Base-by-base conservation (phyloP, 192 early-diverging fungal species). In the Mortierella alpina region DNA sequence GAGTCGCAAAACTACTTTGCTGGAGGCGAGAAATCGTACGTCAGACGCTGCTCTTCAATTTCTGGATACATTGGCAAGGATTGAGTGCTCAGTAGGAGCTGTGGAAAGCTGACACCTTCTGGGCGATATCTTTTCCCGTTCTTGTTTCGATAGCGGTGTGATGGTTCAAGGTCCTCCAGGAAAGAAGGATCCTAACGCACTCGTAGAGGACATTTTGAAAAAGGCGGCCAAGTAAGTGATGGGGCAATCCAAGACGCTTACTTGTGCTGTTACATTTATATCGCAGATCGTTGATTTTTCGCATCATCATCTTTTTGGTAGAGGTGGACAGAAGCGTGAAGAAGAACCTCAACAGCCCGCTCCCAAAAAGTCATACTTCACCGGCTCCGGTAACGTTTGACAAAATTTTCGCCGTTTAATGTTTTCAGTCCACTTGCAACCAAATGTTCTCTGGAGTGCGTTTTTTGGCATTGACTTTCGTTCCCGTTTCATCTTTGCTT, bases 21-120 rank as follows among this genome's bases (percentile, higher is more conserved):
- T 18, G 98, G 97, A 6, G 98, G 98, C 41, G 97, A 98, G 83
- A 95, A 94, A 80, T 96, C 94, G 84, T 96, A 89, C n/a, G 95
- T 91, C 50, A 5, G 46, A 55, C 2, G 56, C 58, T 75, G 40
- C 22, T 17, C 70, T n/a, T 10, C 22, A 17, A 11, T 55, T 53
- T 8, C 44, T 55, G 31, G 31, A 31, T 31, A 31, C 31, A 17
- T 18, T 11, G 6, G 17, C 20, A 23, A 12, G 0, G 3, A 56
- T 17, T 56, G 31, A 56, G 18, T 15, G 12, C 12, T 4, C 4
- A 51, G 12, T 51, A 1, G n/a, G 2, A 1, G n/a, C 50, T n/a
- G 50, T 31, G 31, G 31, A 31, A 31, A 31, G 31, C 31, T 31
- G 31, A 31, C 31, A 31, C 13, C 47, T 50, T 63, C 45, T 15